phyloP scores from a whole-genome alignment of 169 alveolate species.

The Toxoplasma gondii region DNA sequence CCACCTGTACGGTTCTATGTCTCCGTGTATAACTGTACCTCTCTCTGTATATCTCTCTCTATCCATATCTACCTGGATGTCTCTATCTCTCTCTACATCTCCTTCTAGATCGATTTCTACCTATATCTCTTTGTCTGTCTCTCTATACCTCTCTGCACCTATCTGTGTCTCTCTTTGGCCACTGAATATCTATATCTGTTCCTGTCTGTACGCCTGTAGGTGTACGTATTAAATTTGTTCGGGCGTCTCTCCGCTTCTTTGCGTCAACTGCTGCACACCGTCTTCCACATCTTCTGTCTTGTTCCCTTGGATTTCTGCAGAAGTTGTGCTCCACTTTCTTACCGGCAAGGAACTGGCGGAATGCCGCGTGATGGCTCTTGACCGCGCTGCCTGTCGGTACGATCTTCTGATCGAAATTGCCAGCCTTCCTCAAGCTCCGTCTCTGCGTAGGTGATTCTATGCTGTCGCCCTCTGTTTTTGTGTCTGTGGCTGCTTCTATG shows the following conservation, averaged over 20 bases:
- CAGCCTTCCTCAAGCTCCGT: neutral
- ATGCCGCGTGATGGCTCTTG: conserved; percentile 6
- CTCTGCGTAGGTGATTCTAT: neutral
- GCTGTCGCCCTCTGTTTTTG: neutral
- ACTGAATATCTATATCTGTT: neutral
- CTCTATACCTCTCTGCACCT: neutral
- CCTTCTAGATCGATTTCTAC: neutral
- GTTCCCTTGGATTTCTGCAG: neutral
- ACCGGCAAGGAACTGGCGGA: conserved; percentile 1
- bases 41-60: neutral
- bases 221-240: neutral
- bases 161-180: neutral
- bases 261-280: neutral
- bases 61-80: neutral
- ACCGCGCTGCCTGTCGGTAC: conserved; percentile 8
- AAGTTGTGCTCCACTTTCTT: conserved; percentile 1
- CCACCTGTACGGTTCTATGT: neutral
- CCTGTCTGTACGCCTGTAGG: neutral
- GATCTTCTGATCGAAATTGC: conserved; percentile 3
- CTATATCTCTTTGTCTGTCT: neutral
- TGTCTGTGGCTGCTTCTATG: too few species aligned
- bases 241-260: neutral
- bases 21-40: neutral
- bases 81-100: neutral
- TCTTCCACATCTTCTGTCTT: neutral